Evolutionary conservation across 139 green algal genomes (phyloP).

Genomic region (Nannochloris sp.): DNA sequence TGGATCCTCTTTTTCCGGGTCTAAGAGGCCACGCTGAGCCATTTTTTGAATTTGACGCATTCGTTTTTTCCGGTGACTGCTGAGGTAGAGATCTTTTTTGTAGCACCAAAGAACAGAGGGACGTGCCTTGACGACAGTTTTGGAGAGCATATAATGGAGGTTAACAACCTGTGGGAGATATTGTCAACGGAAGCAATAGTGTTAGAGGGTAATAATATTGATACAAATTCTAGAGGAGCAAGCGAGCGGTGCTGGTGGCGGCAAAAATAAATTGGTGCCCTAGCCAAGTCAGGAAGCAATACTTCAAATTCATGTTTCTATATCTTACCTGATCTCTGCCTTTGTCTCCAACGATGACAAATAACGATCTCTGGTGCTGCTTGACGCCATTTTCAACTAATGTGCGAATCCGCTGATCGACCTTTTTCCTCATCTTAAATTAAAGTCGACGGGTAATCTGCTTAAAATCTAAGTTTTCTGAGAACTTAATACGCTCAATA

Average conservation of each 20-base stretch:
- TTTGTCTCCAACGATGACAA: constrained; percentile 97
- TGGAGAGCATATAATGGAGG: constrained; percentile 97
- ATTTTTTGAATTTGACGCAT: constrained; percentile 96
- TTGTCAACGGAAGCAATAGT: neutral
- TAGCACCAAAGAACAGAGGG: constrained; percentile 99
- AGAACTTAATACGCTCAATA: no score
- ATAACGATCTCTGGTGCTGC: constrained; percentile 75
- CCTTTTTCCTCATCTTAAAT: constrained; percentile 93
- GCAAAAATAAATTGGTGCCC: neutral
- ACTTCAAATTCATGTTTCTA: no score
- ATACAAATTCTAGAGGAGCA: neutral
- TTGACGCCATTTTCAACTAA: constrained; percentile 97
- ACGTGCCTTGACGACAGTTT: constrained; percentile 86
- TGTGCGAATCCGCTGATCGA: constrained; percentile 90
- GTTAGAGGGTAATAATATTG: neutral
- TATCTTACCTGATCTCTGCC: constrained; percentile 70
- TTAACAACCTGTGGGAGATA: constrained; percentile 78
- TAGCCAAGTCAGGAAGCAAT: neutral
- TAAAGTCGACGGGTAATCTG: no score
- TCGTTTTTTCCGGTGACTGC: constrained; percentile 86
- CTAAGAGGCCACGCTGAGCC: constrained; percentile 81
- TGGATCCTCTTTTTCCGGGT: constrained; percentile 95
- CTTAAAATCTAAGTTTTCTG: no score
- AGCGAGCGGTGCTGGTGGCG: no score
- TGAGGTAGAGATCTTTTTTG: constrained; percentile 94